Evolutionary conservation across 768 basidiomycete genomes (phyloP).

Genomic region (Suillus discolor): DNA sequence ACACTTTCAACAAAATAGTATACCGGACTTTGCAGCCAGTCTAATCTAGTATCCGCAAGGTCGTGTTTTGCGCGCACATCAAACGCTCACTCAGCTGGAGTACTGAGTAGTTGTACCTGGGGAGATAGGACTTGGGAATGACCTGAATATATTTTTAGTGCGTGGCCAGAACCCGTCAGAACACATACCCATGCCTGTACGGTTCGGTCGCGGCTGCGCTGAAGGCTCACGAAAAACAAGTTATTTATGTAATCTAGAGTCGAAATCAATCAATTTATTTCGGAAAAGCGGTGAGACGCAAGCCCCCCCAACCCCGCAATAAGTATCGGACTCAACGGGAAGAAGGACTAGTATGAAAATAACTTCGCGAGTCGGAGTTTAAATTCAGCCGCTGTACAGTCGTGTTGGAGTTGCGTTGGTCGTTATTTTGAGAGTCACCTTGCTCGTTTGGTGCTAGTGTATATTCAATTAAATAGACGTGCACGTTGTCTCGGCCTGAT

Average conservation of each 20-base stretch:
- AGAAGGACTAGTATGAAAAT: neutral
- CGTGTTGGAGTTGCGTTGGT: neutral
- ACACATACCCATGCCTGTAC: too few species aligned
- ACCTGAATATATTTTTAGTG: neutral
- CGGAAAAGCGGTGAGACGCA: too few species aligned
- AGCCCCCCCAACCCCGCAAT: neutral
- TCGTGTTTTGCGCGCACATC: neutral
- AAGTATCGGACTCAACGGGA: neutral
- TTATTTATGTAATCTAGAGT: constrained; percentile 1
- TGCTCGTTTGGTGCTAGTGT: neutral
- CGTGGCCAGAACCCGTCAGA: neutral
- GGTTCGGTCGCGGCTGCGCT: neutral
- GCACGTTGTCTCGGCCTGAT: neutral
- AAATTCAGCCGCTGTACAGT: neutral
- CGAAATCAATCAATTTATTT: neutral
- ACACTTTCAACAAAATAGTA: neutral
- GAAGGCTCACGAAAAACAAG: neutral
- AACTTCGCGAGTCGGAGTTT: constrained; percentile 1
- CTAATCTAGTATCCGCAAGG: too few species aligned
- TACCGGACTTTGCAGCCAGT: neutral
- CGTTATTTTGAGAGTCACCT: neutral
- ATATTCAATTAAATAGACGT: too few species aligned
- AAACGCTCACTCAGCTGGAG: too few species aligned
- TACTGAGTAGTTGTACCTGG: neutral
- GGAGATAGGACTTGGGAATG: neutral